Percentiles rank a stretch among this genome's conserved stretches.
These are phyloP conservation scores for Borovskyia barvae DNA, from an alignment of 208 protist genomes.

Conservation along the genomic window DNA sequence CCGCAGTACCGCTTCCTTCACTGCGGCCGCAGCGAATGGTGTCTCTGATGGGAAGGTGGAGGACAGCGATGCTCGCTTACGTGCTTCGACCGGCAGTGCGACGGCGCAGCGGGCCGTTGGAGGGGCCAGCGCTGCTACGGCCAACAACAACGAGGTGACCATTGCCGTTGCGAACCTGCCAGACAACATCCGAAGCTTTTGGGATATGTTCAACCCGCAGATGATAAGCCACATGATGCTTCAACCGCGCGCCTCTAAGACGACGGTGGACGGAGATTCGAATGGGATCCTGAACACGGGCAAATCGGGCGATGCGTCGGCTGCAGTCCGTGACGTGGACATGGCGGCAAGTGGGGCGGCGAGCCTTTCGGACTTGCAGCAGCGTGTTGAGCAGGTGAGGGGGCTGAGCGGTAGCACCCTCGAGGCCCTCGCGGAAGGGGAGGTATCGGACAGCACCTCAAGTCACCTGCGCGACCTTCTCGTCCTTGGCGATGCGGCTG, in stretches of 20 bases:
- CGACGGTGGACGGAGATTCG: not conserved
- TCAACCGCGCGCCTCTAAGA: slow-evolving; percentile 16
- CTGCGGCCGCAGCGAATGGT: not conserved
- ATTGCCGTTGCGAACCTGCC: not conserved
- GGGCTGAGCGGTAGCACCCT: slow-evolving; percentile 31
- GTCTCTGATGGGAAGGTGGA: not conserved
- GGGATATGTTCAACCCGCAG: slow-evolving; percentile 21
- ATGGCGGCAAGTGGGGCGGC: slow-evolving; percentile 10
- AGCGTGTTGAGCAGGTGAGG: slow-evolving; percentile 22
- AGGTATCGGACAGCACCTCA: slow-evolving; percentile 18
- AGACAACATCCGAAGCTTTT: slow-evolving; percentile 20
- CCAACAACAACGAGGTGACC: not conserved
- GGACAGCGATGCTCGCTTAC: not conserved
- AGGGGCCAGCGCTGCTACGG: not conserved
- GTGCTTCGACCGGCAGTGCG: not conserved
- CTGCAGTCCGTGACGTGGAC: slow-evolving; percentile 3
- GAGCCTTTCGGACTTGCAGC: slow-evolving; percentile 25
- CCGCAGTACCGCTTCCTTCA: slow-evolving; percentile 1
- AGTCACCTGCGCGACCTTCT: slow-evolving; percentile 14
- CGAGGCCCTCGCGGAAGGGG: slow-evolving; percentile 18
- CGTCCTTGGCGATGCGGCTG: not conserved
- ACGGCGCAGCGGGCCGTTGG: no score
- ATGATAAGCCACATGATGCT: slow-evolving; percentile 15
- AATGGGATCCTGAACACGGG: not conserved
- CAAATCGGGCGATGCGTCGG: slow-evolving; percentile 4